A percentile compares a stretch with the other conserved stretches of the same genome.
Conservation (phyloP, 495 filamentous ascomycete species). For the Podospora conica region DNA sequence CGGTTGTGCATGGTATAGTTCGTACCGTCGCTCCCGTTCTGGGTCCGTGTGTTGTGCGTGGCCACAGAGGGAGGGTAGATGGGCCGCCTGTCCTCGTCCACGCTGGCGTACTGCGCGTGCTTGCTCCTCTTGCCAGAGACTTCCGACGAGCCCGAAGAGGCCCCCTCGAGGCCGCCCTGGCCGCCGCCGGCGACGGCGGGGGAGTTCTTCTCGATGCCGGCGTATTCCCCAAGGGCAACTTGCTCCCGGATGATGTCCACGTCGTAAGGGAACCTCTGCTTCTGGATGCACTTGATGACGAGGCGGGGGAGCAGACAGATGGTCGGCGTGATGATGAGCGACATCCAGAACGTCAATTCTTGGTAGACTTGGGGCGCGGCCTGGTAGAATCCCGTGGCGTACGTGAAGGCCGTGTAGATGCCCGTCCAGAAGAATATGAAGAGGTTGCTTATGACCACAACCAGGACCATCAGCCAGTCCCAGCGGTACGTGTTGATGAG, state of each 20-base stretch:
- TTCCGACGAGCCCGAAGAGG: conserved; percentile 37
- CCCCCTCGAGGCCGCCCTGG: conserved; percentile 25
- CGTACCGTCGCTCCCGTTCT: conserved; percentile 90
- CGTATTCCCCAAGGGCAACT: conserved; percentile 69
- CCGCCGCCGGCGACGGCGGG: conserved; percentile 20
- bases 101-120: conserved; percentile 50
- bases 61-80: conserved; percentile 87
- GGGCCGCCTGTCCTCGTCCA: conserved; percentile 76
- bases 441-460: conserved; percentile 72
- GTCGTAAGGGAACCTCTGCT: conserved; percentile 86
- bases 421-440: conserved; percentile 97
- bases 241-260: conserved; percentile 96
- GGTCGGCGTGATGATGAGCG: conserved; percentile 64
- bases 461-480: conserved; percentile 90
- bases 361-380: conserved; percentile 74
- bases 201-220: conserved; percentile 25
- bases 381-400: conserved; percentile 65
- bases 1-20: conserved; percentile 71
- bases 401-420: conserved; percentile 69
- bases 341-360: conserved; percentile 78
- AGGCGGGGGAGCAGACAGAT: conserved; percentile 83
- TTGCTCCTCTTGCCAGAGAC: conserved; percentile 53
- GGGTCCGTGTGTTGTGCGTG: conserved; percentile 75
- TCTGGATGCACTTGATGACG: conserved; percentile 77
- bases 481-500: conserved; percentile 93